Evolutionary conservation across 805 yeast genomes (phyloP), one percentile per base, ranked within the genome.

Genomic region (Wickerhamiella spandovensis): DNA sequence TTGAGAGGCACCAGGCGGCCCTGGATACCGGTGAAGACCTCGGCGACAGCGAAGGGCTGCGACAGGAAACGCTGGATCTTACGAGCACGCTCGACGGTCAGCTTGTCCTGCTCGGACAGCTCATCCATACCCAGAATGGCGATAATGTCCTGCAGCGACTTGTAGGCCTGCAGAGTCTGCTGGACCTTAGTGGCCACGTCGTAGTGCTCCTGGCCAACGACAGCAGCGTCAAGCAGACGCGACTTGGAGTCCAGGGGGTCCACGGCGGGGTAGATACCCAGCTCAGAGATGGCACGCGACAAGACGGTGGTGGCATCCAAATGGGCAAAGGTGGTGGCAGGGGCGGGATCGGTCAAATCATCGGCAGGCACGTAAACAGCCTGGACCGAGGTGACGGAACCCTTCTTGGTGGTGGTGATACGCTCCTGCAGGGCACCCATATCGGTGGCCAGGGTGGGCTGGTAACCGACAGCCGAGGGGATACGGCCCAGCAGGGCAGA

Each of bases 101-200:
- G 83, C 79, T 92, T 92, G 77, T 92, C 98, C 66, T 82, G 76
- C 80, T 92, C 98, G 62, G 97, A 88, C 78, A 92, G 83, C 81
- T 92, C 98, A 76, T 92, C 98, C 98, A 92, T 92, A 89, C 98
- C 98, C 74, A 92, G 84, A 81, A 92, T 92, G 74, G 98, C 98
- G 82, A 92, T 92, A 75, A 92, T 92, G 83, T 92, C 98, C 80
- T 92, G 98, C 72, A 92, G 81, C 64, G 98, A 92, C 81, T 92
- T 92, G 84, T 92, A 92, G 65, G 97, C 96, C 80, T 92, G 98
- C 73, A 92, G 79, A 65, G 98, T 92, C 78, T 89, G 92, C 80
- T 92, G 98, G 63, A 92, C 98, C 66, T 74, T 69, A 64, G 95
- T 77, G 59, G 98, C 98, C 71, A 84, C 87, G 64, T 82, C 84